These are phyloP conservation scores for Coemansia sp. DNA, from an alignment of 192 early-diverging fungal species.

Conservation along the genomic window DNA sequence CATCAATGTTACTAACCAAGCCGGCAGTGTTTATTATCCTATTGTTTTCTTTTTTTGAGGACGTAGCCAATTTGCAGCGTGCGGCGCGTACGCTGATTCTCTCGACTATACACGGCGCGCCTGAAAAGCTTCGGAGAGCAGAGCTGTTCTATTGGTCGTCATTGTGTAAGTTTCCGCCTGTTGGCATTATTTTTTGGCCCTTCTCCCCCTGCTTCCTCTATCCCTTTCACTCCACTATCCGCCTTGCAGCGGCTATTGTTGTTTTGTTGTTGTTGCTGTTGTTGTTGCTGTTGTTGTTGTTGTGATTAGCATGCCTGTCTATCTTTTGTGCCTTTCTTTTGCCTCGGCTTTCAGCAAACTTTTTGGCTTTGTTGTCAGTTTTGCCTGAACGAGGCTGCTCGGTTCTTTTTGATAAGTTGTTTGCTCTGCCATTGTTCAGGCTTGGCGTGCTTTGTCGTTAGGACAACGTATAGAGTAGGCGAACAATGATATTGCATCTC, in stretches of 20 bases:
- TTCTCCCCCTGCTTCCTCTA: neutral
- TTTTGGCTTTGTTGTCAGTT: neutral
- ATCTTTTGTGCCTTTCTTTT: neutral
- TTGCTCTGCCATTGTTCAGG: neutral
- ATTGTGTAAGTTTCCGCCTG: conserved; percentile 34
- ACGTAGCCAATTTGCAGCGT: conserved; percentile 43
- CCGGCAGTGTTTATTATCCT: neutral
- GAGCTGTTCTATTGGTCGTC: conserved; percentile 52
- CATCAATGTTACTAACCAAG: neutral
- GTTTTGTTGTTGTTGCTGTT: neutral
- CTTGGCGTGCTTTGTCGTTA: neutral
- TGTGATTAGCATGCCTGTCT: neutral
- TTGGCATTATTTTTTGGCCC: neutral
- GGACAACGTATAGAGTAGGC: neutral
- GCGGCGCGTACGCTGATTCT: conserved; percentile 51
- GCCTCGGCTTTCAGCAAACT: neutral
- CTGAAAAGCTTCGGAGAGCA: conserved; percentile 37
- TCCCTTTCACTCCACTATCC: neutral
- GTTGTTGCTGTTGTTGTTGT: neutral
- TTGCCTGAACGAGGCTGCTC: neutral
- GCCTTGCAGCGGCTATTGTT: neutral
- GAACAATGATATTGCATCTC: neutral
- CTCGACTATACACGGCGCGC: conserved; percentile 40
- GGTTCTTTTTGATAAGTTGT: neutral
- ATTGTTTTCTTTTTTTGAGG: neutral